Evolutionary conservation across 768 basidiomycete species (phyloP).

Genomic region (Rhizopogon vesiculosus): DNA sequence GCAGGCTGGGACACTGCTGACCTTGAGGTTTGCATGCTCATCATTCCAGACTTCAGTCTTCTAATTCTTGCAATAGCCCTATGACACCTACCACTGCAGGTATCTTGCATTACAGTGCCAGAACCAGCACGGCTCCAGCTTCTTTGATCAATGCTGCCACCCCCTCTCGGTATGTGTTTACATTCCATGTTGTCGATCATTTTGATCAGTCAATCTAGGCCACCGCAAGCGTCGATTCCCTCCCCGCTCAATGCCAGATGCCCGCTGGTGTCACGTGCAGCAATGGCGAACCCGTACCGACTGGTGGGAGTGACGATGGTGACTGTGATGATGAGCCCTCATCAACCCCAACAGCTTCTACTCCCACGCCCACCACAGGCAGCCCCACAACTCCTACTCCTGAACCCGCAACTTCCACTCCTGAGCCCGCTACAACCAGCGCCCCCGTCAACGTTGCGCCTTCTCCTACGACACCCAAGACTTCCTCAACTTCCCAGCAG

Average conservation of each 20-base stretch:
- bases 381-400: background rate
- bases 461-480: background rate
- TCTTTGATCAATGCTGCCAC: constrained; percentile 70
- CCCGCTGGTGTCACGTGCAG: constrained; percentile 26
- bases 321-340: constrained; percentile 28
- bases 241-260: constrained; percentile 49
- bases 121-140: constrained; percentile 41
- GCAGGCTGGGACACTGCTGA: constrained; percentile 37
- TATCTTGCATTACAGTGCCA: constrained; percentile 55
- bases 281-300: constrained; percentile 8
- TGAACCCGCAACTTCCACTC: constrained; percentile 4
- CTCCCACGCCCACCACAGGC: background rate
- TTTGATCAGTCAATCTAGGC: constrained; percentile 29
- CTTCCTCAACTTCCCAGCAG: background rate
- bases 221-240: constrained; percentile 43
- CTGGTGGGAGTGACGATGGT: constrained; percentile 24
- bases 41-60: background rate
- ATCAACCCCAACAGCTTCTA: constrained; percentile 11
- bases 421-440: constrained; percentile 6
- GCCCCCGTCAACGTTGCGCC: background rate
- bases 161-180: constrained; percentile 48
- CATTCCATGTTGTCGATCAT: background rate
- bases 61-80: constrained; percentile 31
- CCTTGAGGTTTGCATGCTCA: constrained; percentile 36
- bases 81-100: constrained; percentile 53